Evolutionary conservation across 2,329 filamentous ascomycete genomes (phyloP).

Genomic region (Cyphellophora europaea): DNA sequence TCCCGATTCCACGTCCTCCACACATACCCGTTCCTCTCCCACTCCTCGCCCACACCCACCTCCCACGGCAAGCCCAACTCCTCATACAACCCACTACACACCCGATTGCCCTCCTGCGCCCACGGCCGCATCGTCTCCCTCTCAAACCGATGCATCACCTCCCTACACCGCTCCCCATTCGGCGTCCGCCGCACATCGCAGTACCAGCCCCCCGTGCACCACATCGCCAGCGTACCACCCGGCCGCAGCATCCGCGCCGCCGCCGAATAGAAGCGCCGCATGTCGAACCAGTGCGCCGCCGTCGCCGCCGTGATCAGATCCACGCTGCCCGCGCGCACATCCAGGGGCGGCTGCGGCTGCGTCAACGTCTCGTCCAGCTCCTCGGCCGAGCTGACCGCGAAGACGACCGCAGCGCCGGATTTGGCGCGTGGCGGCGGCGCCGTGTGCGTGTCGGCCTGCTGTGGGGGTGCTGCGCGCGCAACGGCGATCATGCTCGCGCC

Average conservation of each 20-base stretch:
- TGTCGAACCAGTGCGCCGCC: slow-evolving; percentile 51
- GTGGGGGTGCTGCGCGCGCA: too few relatives aligned
- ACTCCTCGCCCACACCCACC: background rate
- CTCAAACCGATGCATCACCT: slow-evolving; percentile 29
- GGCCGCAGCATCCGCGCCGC: slow-evolving; percentile 40
- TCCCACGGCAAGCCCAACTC: slow-evolving; percentile 43
- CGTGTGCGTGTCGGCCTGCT: too few relatives aligned
- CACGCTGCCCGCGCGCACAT: slow-evolving; percentile 28
- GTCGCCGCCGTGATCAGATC: slow-evolving; percentile 44
- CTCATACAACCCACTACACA: slow-evolving; percentile 32
- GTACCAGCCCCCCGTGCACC: slow-evolving; percentile 26
- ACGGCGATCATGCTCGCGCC: slow-evolving; percentile 47
- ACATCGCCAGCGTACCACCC: slow-evolving; percentile 47
- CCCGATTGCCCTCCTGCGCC: slow-evolving; percentile 32
- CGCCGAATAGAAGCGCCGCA: slow-evolving; percentile 39
- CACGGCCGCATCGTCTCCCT: slow-evolving; percentile 29
- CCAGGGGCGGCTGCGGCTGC: too few relatives aligned
- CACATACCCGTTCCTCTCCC: background rate
- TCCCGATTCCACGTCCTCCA: slow-evolving; percentile 34
- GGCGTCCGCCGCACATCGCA: slow-evolving; percentile 27
- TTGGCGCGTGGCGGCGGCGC: too few relatives aligned
- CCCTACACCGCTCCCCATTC: slow-evolving; percentile 33
- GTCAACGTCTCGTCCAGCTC: slow-evolving; percentile 25
- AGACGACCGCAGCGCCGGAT: slow-evolving; percentile 27
- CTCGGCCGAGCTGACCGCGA: slow-evolving; percentile 36